Evolutionary conservation across 768 basidiomycete species (phyloP).

Genomic region (Russula compacta): DNA sequence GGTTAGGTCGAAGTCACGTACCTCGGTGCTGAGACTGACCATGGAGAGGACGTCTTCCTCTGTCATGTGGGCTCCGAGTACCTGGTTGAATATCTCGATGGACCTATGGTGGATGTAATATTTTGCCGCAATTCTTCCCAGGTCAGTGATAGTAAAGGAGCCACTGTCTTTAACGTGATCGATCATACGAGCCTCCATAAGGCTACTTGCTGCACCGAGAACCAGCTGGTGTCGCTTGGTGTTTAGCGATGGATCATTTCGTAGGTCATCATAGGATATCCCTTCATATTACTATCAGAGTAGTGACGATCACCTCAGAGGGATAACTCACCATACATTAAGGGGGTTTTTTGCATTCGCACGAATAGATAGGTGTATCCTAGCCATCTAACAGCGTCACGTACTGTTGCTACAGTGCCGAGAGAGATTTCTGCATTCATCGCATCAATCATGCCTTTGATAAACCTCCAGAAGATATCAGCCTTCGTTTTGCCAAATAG

Average conservation of each 20-base stretch:
- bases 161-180: constrained; percentile 51
- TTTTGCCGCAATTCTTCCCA: constrained; percentile 93
- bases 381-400: constrained; percentile 88
- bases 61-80: constrained; percentile 74
- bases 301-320: neutral
- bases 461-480: constrained; percentile 41
- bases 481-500: neutral
- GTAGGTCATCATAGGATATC: constrained; percentile 55
- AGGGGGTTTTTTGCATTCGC: constrained; percentile 87
- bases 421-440: constrained; percentile 93
- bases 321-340: constrained; percentile 55
- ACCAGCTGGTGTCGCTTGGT: constrained; percentile 63
- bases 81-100: constrained; percentile 76
- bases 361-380: constrained; percentile 97
- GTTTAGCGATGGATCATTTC: constrained; percentile 66
- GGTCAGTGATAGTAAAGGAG: constrained; percentile 67
- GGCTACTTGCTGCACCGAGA: constrained; percentile 50
- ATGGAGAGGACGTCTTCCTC: constrained; percentile 87
- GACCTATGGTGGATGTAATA: constrained; percentile 87
- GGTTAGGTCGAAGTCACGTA: constrained; percentile 25
- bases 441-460: constrained; percentile 76
- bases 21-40: constrained; percentile 88
- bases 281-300: constrained; percentile 37
- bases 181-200: constrained; percentile 75
- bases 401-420: constrained; percentile 81